phyloP scores from a whole-genome alignment of 176 grass and related monocot genomes.

The Chrysopogon serrulatus region DNA sequence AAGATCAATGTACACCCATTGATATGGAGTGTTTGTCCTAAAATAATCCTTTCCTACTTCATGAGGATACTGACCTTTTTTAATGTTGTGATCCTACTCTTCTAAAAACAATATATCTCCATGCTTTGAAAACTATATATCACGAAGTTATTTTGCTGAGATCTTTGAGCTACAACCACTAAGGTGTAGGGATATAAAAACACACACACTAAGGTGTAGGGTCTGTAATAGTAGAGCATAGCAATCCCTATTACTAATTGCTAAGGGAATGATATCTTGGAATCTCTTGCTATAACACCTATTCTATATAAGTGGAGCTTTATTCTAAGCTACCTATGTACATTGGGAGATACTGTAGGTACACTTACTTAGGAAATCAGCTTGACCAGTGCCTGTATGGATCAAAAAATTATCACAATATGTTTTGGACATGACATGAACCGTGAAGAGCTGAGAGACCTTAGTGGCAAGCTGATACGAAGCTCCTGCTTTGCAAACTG shows the following conservation, averaged over 20 bases:
- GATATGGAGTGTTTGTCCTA: constrained; percentile 30
- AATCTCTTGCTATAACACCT: not conserved
- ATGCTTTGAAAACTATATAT: constrained; percentile 16
- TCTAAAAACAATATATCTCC: not conserved
- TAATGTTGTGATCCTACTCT: constrained; percentile 5
- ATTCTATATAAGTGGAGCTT: not conserved
- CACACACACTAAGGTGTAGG: not conserved
- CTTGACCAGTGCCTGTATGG: not conserved
- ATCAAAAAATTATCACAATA: constrained; percentile 13
- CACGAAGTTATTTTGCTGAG: not conserved
- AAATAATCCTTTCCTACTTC: constrained; percentile 26
- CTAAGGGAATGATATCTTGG: not conserved
- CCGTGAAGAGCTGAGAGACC: constrained; percentile 15
- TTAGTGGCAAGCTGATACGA: not conserved
- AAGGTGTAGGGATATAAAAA: too few species aligned
- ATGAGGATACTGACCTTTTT: not conserved
- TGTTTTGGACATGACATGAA: constrained; percentile 13
- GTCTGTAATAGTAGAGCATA: not conserved
- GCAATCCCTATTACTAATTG: not conserved
- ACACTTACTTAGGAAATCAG: not conserved
- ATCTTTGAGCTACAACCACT: not conserved
- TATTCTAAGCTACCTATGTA: not conserved
- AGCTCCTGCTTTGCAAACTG: not conserved
- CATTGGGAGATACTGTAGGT: not conserved
- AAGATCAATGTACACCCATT: constrained; percentile 15